These are phyloP conservation scores for Heritiera littoralis DNA, from an alignment of 345 rosid species.

Conservation along the genomic window DNA sequence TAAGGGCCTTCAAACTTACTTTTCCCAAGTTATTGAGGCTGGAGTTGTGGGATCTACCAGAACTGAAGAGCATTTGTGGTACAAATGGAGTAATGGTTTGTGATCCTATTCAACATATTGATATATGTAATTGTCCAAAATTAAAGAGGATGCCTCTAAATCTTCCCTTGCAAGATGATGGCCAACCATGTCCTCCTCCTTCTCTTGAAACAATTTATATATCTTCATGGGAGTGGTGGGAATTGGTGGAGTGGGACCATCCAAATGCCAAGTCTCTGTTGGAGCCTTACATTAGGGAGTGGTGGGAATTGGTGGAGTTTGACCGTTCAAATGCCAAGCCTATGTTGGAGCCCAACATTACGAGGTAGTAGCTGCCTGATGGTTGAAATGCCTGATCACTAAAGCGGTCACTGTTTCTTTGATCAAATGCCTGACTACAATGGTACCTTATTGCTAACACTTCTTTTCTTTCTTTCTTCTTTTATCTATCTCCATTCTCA, in stretches of 20 bases:
- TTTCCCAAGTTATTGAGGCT: not conserved
- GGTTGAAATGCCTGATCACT: too few relatives aligned
- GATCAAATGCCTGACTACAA: not conserved
- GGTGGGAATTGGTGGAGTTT: slow-evolving; percentile 31
- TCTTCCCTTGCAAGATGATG: slow-evolving; percentile 13
- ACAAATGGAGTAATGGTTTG: not conserved
- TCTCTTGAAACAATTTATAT: not conserved
- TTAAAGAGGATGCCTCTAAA: slow-evolving; percentile 19
- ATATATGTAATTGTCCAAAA: not conserved
- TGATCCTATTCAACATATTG: slow-evolving; percentile 17
- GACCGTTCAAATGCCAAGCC: slow-evolving; percentile 20
- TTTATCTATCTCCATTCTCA: too few relatives aligned
- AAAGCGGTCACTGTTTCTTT: too few relatives aligned
- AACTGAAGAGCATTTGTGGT: slow-evolving; percentile 25
- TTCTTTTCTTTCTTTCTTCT: too few relatives aligned
- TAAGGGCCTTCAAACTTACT: not conserved
- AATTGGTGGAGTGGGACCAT: too few relatives aligned
- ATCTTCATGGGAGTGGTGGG: too few relatives aligned
- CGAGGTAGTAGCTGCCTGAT: too few relatives aligned
- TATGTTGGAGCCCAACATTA: not conserved
- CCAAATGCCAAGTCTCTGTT: too few relatives aligned
- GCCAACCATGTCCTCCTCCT: slow-evolving; percentile 19
- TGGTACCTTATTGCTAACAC: not conserved
- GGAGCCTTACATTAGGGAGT: not conserved
- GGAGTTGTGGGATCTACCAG: not conserved